phyloP scores from a whole-genome alignment of 2,329 filamentous ascomycete genomes.

The Chaetomium globosum region DNA sequence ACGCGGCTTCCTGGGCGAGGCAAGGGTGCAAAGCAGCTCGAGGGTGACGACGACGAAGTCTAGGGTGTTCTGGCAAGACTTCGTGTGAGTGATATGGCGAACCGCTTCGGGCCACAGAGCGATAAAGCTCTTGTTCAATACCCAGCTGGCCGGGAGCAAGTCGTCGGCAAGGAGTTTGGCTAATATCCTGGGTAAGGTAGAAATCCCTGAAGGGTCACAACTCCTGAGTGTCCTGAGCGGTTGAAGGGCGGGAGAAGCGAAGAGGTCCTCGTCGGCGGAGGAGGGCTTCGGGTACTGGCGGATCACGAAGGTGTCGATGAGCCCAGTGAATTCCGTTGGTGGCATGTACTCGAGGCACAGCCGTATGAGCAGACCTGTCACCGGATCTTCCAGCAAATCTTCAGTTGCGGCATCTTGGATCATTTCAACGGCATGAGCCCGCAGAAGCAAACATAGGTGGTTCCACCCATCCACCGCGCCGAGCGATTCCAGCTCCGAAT shows the following conservation, averaged over 20 bases:
- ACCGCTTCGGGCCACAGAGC: slow-evolving; percentile 47
- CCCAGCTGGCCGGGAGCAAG: slow-evolving; percentile 48
- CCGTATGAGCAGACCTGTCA: slow-evolving; percentile 47
- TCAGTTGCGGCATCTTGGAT: slow-evolving; percentile 48
- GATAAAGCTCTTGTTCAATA: slow-evolving; percentile 48
- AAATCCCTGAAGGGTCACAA: slow-evolving; percentile 18
- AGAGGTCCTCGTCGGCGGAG: slow-evolving; percentile 36
- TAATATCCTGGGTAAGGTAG: slow-evolving; percentile 45
- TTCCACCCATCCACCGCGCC: slow-evolving; percentile 50
- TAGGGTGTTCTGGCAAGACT: slow-evolving; percentile 41
- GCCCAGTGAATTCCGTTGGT: slow-evolving; percentile 46
- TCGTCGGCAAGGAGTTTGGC: slow-evolving; percentile 43
- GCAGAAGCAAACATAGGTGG: slow-evolving; percentile 49
- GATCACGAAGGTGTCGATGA: slow-evolving; percentile 45
- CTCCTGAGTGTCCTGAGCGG: slow-evolving; percentile 38
- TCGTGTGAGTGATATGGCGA: slow-evolving; percentile 41
- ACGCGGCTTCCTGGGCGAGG: slow-evolving; percentile 23
- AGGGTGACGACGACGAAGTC: slow-evolving; percentile 45
- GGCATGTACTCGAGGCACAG: slow-evolving; percentile 47
- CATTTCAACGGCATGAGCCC: slow-evolving; percentile 51
- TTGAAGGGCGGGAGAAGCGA: slow-evolving; percentile 40
- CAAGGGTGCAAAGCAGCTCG: slow-evolving; percentile 39
- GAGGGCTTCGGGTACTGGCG: slow-evolving; percentile 43
- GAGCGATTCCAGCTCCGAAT: slow-evolving; percentile 52
- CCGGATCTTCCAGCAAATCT: slow-evolving; percentile 47